Conservation (phyloP, 2,329 filamentous ascomycete species). For the Epichloe gansuensis region DNA sequence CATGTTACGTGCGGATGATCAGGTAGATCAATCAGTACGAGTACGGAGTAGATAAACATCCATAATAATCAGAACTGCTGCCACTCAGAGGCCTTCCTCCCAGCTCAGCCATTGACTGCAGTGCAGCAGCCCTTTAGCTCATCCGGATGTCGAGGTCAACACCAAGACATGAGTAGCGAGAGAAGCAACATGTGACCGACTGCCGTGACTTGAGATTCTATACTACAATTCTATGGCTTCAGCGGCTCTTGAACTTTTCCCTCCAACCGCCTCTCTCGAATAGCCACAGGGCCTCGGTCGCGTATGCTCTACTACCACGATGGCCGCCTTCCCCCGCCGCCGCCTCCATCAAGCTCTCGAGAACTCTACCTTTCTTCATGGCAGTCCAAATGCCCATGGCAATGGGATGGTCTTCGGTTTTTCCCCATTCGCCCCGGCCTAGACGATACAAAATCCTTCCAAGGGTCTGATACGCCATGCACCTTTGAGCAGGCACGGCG, state of each 20-base stretch:
- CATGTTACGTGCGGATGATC: too few species aligned
- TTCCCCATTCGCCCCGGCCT: slow-evolving; percentile 58
- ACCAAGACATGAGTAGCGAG: too few species aligned
- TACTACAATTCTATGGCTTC: background rate
- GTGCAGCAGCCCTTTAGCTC: too few species aligned
- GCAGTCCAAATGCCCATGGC: slow-evolving; percentile 74
- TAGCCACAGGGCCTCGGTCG: slow-evolving; percentile 80
- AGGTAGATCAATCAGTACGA: too few species aligned
- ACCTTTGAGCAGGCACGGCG: slow-evolving; percentile 73
- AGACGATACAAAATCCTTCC: slow-evolving; percentile 75
- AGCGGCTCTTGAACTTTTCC: slow-evolving; percentile 45
- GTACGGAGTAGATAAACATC: too few species aligned
- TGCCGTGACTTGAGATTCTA: background rate
- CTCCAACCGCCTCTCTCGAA: slow-evolving; percentile 61
- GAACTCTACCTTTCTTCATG: slow-evolving; percentile 60
- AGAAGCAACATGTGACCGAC: too few species aligned
- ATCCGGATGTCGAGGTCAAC: too few species aligned
- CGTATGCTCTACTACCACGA: slow-evolving; percentile 69
- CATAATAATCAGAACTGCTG: too few species aligned
- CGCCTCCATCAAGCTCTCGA: slow-evolving; percentile 67
- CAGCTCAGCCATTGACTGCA: too few species aligned
- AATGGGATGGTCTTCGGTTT: slow-evolving; percentile 41
- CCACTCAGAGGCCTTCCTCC: too few species aligned
- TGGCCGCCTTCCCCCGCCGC: slow-evolving; percentile 58
- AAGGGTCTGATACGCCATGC: slow-evolving; percentile 82